A percentile compares a stretch with the other conserved stretches of the same genome.
phyloP scores from a whole-genome alignment of 2,329 filamentous ascomycete genomes.

The Ilyonectria sp. region DNA sequence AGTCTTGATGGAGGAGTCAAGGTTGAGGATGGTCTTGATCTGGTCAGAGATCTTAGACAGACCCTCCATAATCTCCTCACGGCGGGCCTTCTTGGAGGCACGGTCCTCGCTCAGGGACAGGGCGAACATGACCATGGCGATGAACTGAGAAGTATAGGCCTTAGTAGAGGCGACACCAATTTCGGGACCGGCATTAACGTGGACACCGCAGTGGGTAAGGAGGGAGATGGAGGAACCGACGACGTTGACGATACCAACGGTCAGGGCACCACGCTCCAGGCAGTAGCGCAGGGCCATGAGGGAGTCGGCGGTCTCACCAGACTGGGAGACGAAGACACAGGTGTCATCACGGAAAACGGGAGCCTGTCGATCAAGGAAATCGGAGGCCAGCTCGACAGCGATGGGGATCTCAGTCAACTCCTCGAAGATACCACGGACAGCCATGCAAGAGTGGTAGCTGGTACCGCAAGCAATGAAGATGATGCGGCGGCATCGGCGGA shows the following conservation, averaged over 20 bases:
- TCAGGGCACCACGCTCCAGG: conserved; percentile 95
- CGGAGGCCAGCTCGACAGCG: conserved; percentile 94
- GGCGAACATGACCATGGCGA: conserved; percentile 99
- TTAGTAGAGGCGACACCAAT: conserved; percentile 99
- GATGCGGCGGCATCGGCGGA: conserved; percentile 95
- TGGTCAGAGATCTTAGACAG: conserved; percentile 89
- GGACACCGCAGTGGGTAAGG: conserved; percentile 99
- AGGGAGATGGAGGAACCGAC: conserved; percentile 99
- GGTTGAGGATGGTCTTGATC: conserved; percentile 91
- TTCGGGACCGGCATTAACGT: conserved; percentile 98
- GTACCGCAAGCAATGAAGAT: conserved; percentile 99
- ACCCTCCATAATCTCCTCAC: conserved; percentile 97
- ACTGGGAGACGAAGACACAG: conserved; percentile 98
- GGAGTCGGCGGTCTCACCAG: conserved; percentile 97
- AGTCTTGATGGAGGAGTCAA: conserved; percentile 94
- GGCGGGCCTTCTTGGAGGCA: conserved; percentile 91
- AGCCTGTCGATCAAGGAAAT: conserved; percentile 96
- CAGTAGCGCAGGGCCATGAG: conserved; percentile 98
- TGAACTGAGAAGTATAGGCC: conserved; percentile 99
- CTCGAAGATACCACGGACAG: conserved; percentile 96
- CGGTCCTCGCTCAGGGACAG: conserved; percentile 96
- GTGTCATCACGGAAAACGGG: conserved; percentile 99
- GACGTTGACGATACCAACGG: conserved; percentile 98
- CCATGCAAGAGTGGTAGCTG: conserved; percentile 99
- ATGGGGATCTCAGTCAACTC: conserved; percentile 99